Conservation (phyloP, 495 filamentous ascomycete species). For the Parachaetomium inaequale region DNA sequence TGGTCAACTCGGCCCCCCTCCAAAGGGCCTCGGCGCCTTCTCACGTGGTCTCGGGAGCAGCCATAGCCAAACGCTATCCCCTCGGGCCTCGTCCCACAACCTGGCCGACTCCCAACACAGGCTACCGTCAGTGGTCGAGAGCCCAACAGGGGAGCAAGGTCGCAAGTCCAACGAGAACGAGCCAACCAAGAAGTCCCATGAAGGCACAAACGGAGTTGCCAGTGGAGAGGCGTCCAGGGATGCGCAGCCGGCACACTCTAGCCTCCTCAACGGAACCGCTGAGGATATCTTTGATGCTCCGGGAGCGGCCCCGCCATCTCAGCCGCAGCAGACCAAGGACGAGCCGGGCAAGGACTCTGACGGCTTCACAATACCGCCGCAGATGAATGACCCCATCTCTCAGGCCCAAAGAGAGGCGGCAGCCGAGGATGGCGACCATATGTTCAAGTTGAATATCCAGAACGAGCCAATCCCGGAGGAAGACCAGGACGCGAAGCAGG, state of each 20-base stretch:
- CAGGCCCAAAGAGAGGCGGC: slow-evolving; percentile 76
- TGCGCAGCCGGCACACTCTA: slow-evolving; percentile 22
- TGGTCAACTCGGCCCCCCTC: slow-evolving; percentile 40
- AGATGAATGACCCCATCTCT: slow-evolving; percentile 73
- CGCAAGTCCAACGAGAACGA: slow-evolving; percentile 28
- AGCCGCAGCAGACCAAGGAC: slow-evolving; percentile 40
- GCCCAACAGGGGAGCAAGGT: slow-evolving; percentile 32
- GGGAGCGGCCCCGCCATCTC: slow-evolving; percentile 45
- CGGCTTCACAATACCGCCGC: slow-evolving; percentile 66
- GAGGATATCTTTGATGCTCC: slow-evolving; percentile 45
- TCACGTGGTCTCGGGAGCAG: slow-evolving; percentile 49
- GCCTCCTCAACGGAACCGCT: slow-evolving; percentile 39
- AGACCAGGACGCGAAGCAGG: slow-evolving; percentile 74
- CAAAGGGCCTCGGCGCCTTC: slow-evolving; percentile 51
- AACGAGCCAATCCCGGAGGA: slow-evolving; percentile 93
- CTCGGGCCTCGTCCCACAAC: slow-evolving; percentile 53
- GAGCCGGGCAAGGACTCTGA: slow-evolving; percentile 52
- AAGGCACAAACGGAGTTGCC: slow-evolving; percentile 43
- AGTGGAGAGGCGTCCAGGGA: slow-evolving; percentile 31
- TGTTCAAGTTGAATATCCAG: slow-evolving; percentile 87
- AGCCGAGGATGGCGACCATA: slow-evolving; percentile 59
- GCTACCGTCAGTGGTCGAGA: slow-evolving; percentile 50
- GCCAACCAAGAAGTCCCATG: slow-evolving; percentile 37
- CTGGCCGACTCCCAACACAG: slow-evolving; percentile 51
- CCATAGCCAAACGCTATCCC: slow-evolving; percentile 47